These are phyloP conservation scores for Stemphylium lycopersici DNA, from an alignment of 2,329 filamentous ascomycete genomes.

Conservation along the genomic window DNA sequence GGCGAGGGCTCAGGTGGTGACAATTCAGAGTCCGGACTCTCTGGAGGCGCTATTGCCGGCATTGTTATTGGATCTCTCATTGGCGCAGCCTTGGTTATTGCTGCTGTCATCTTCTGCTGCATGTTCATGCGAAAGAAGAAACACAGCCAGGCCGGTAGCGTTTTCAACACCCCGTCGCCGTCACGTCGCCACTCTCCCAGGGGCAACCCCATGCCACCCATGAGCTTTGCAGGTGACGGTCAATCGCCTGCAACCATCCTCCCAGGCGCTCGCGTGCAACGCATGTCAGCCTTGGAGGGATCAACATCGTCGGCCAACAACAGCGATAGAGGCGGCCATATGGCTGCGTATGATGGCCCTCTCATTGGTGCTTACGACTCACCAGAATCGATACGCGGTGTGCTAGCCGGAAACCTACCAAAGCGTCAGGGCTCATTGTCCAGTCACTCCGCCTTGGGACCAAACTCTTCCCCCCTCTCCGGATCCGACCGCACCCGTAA, in stretches of 20 bases:
- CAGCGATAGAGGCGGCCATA: slow-evolving; percentile 42
- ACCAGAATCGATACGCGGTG: slow-evolving; percentile 67
- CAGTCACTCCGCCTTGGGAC: slow-evolving; percentile 76
- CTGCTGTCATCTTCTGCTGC: slow-evolving; percentile 66
- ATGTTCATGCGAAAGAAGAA: slow-evolving; percentile 62
- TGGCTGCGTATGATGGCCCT: slow-evolving; percentile 30
- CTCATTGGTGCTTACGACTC: slow-evolving; percentile 58
- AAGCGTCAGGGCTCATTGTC: slow-evolving; percentile 89
- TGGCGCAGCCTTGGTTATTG: slow-evolving; percentile 72
- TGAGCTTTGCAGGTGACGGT: slow-evolving; percentile 52
- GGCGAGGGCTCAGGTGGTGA: slow-evolving; percentile 36
- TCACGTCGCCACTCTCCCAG: slow-evolving; percentile 48
- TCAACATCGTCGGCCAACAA: slow-evolving; percentile 62
- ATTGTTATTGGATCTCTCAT: slow-evolving; percentile 82
- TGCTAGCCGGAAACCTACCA: slow-evolving; percentile 51
- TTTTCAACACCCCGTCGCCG: slow-evolving; percentile 90
- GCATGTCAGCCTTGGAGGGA: slow-evolving; percentile 92
- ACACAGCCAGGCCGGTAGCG: slow-evolving; percentile 69
- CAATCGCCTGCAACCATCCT: slow-evolving; percentile 59
- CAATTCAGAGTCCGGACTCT: slow-evolving; percentile 59
- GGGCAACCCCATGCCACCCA: slow-evolving; percentile 45
- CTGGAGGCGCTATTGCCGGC: slow-evolving; percentile 88
- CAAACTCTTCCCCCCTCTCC: slow-evolving; percentile 71
- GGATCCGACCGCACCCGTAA: slow-evolving; percentile 57
- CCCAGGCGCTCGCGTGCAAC: slow-evolving; percentile 86